Percentiles rank a stretch among this genome's conserved stretches.
phyloP scores from a whole-genome alignment of 805 yeast genomes.

The Cyberlindnera veronae region DNA sequence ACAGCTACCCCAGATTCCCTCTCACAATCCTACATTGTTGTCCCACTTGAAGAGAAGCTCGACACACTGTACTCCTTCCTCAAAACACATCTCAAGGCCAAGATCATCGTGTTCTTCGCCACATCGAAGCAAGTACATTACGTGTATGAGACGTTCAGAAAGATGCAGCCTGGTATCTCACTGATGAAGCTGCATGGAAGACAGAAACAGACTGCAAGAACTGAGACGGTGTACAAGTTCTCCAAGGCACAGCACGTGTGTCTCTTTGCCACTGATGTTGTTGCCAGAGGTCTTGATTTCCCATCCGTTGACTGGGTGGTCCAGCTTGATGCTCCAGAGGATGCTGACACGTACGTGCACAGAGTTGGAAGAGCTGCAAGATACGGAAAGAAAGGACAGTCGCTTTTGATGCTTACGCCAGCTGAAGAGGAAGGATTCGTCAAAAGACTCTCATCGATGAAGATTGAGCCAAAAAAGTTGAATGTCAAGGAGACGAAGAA shows the following conservation, averaged over 20 bases:
- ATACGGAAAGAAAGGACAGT: slow-evolving; percentile 84
- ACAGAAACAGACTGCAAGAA: slow-evolving; percentile 72
- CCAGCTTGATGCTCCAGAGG: slow-evolving; percentile 93
- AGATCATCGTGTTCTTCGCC: slow-evolving; percentile 77
- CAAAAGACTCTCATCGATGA: slow-evolving; percentile 54
- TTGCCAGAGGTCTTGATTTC: slow-evolving; percentile 95
- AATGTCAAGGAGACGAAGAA: slow-evolving; percentile 70
- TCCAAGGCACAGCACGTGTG: slow-evolving; percentile 46
- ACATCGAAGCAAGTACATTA: slow-evolving; percentile 53
- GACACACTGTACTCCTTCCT: slow-evolving; percentile 71
- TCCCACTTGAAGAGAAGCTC: slow-evolving; percentile 74
- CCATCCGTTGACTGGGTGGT: slow-evolving; percentile 92
- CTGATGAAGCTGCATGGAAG: slow-evolving; percentile 81
- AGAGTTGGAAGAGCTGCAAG: slow-evolving; percentile 96
- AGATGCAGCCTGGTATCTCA: slow-evolving; percentile 41
- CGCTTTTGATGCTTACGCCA: slow-evolving; percentile 79
- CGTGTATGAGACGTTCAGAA: slow-evolving; percentile 31
- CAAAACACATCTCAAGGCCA: slow-evolving; percentile 75
- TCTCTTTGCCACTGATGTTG: slow-evolving; percentile 96
- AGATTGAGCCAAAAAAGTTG: slow-evolving; percentile 67
- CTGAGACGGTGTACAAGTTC: slow-evolving; percentile 65
- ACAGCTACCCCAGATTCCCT: slow-evolving; percentile 79
- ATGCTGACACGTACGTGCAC: slow-evolving; percentile 87
- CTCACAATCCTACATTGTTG: slow-evolving; percentile 76
- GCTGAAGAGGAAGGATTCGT: slow-evolving; percentile 77